Conservation (phyloP, 106 monocot genomes). For the Dendrobium catenatum region DNA sequence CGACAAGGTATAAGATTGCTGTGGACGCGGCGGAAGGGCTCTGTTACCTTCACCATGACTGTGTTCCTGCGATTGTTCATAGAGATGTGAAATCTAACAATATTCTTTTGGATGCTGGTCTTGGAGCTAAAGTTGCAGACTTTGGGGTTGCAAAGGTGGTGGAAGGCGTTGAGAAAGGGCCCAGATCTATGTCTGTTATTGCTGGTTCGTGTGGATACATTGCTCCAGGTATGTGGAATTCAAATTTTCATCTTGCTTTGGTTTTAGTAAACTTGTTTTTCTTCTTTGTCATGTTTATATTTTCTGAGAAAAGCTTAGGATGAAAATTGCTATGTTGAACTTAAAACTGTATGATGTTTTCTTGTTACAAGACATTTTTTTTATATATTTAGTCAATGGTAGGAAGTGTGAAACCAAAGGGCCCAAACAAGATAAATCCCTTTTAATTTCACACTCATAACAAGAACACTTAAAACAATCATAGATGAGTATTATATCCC, state of each 20-base stretch:
- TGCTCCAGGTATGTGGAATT: constrained; percentile 16
- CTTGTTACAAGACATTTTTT: no score
- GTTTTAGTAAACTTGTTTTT: background rate
- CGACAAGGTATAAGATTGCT: constrained; percentile 20
- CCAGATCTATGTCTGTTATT: constrained; percentile 16
- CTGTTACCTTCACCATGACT: constrained; percentile 27
- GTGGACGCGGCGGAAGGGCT: constrained; percentile 28
- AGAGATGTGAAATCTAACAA: constrained; percentile 25
- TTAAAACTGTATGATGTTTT: no score
- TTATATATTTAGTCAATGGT: no score
- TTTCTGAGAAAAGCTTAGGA: no score
- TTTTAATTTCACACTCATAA: no score
- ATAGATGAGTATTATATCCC: no score
- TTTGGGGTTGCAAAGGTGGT: constrained; percentile 20
- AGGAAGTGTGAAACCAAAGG: no score
- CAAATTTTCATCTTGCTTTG: background rate
- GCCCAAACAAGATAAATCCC: no score
- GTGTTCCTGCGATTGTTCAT: constrained; percentile 21
- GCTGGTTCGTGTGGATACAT: constrained; percentile 20
- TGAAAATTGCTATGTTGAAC: no score
- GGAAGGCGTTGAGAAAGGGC: constrained; percentile 16
- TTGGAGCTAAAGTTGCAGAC: constrained; percentile 23
- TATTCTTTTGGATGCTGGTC: constrained; percentile 20
- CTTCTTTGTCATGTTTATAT: background rate
- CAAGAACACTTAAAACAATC: no score